Evolutionary conservation across 176 grass and related monocot genomes (phyloP).

Genomic region (Paspalum notatum): DNA sequence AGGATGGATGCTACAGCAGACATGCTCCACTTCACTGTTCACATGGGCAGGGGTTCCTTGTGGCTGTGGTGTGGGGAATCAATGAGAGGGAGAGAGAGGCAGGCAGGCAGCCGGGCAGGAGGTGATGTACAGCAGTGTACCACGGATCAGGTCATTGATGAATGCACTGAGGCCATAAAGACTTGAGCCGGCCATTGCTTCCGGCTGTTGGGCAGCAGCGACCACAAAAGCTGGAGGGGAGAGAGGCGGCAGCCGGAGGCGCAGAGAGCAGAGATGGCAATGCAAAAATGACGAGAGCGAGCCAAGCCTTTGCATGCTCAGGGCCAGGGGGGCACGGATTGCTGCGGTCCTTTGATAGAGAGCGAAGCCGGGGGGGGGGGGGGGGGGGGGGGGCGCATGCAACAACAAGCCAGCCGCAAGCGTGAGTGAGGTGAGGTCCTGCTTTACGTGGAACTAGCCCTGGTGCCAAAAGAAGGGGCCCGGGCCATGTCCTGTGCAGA

Average conservation of each 20-base stretch:
- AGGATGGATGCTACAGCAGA: background rate
- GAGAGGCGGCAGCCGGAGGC: background rate
- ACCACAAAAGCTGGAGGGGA: slow-evolving; percentile 52
- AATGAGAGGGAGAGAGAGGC: slow-evolving; percentile 19
- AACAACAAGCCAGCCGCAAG: too few species aligned
- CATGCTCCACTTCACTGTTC: slow-evolving; percentile 33
- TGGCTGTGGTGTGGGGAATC: slow-evolving; percentile 27
- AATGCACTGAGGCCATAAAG: slow-evolving; percentile 62
- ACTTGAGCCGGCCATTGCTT: slow-evolving; percentile 23
- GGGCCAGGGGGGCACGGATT: slow-evolving; percentile 49
- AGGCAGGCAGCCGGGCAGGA: background rate
- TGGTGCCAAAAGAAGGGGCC: slow-evolving; percentile 27
- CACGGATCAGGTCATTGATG: slow-evolving; percentile 58
- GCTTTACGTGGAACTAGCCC: slow-evolving; percentile 10
- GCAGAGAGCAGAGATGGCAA: slow-evolving; percentile 34
- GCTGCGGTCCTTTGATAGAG: slow-evolving; percentile 25
- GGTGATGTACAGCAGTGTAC: slow-evolving; percentile 41
- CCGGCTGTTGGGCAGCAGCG: slow-evolving; percentile 27
- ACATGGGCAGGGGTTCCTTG: slow-evolving; percentile 47
- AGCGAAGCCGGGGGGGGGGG: background rate
- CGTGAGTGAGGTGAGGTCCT: background rate
- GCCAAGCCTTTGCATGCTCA: slow-evolving; percentile 9
- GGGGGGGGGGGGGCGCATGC: too few species aligned
- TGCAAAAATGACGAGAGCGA: slow-evolving; percentile 43
- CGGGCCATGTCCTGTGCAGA: slow-evolving; percentile 15